A percentile compares a stretch with the other conserved stretches of the same genome.
Evolutionary conservation across 1,284 basidiomycete genomes (phyloP).

Genomic region (Boletus sp.): DNA sequence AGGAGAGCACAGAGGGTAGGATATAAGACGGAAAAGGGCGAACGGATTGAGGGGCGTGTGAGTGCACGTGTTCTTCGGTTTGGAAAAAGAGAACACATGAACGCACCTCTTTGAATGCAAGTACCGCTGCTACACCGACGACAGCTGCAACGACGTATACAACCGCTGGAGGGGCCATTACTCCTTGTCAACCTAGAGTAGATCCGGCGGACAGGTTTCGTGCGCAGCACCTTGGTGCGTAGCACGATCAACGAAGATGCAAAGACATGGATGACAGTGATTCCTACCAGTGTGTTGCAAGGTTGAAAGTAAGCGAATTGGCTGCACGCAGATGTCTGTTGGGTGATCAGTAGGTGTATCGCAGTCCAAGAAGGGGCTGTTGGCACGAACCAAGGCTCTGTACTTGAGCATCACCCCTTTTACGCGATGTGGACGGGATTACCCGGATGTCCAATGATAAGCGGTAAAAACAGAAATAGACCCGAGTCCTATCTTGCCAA

Average conservation of each 20-base stretch:
- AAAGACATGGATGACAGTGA: not conserved
- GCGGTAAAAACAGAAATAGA: too few species aligned
- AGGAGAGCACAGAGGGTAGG: conserved; percentile 3
- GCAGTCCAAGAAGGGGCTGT: too few species aligned
- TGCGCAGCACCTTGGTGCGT: conserved; percentile 22
- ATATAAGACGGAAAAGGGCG: not conserved
- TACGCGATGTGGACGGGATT: too few species aligned
- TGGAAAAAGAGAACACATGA: not conserved
- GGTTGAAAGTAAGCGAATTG: too few species aligned
- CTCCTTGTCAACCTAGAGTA: conserved; percentile 12
- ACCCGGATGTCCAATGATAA: too few species aligned
- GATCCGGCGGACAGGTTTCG: conserved; percentile 9
- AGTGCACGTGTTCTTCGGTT: conserved; percentile 27
- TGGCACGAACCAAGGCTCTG: too few species aligned
- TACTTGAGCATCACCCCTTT: too few species aligned
- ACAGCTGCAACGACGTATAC: conserved; percentile 47
- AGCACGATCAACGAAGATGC: not conserved
- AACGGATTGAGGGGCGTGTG: conserved; percentile 17
- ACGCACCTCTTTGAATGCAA: conserved; percentile 50
- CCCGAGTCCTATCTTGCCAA: too few species aligned
- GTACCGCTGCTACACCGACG: conserved; percentile 43
- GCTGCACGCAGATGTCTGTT: too few species aligned
- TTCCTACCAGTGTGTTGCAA: not conserved
- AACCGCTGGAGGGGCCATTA: conserved; percentile 37
- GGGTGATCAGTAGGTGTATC: too few species aligned